Conservation (phyloP, 2,329 filamentous ascomycete genomes). For the Achaetomium macrosporum region DNA sequence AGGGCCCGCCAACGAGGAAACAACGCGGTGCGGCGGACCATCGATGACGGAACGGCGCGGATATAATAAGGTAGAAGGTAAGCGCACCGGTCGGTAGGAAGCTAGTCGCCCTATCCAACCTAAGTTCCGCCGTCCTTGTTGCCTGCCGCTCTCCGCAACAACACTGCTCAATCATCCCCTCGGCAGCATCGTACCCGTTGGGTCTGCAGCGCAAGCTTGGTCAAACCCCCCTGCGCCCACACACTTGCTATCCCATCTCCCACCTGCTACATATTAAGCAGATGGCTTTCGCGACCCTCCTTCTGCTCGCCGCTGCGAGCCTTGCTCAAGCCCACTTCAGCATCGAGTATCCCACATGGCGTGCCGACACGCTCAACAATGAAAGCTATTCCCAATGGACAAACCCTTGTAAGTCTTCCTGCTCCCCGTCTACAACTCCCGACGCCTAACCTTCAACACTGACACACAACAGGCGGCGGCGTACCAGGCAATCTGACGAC, state of each 20-base stretch:
- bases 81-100: too few relatives aligned
- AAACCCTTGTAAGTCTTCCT: conserved; percentile 42
- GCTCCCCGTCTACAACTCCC: not conserved
- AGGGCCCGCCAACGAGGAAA: too few relatives aligned
- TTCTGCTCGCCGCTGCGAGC: conserved; percentile 32
- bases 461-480: conserved; percentile 37
- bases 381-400: conserved; percentile 41
- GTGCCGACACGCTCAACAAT: conserved; percentile 41
- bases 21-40: too few relatives aligned
- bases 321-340: conserved; percentile 44
- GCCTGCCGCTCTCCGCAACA: too few relatives aligned
- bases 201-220: not conserved
- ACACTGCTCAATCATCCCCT: too few relatives aligned
- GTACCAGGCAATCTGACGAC: conserved; percentile 36
- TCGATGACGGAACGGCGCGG: too few relatives aligned
- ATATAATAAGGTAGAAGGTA: too few relatives aligned
- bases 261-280: not conserved
- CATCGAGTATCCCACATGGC: conserved; percentile 43
- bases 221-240: not conserved
- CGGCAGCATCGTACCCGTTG: not conserved
- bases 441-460: not conserved
- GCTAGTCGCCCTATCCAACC: too few relatives aligned
- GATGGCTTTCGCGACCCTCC: conserved; percentile 31
- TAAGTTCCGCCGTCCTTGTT: too few relatives aligned
- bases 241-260: conserved; percentile 2